phyloP scores from a whole-genome alignment of 768 basidiomycete genomes.

The Lactifluus echinatus region DNA sequence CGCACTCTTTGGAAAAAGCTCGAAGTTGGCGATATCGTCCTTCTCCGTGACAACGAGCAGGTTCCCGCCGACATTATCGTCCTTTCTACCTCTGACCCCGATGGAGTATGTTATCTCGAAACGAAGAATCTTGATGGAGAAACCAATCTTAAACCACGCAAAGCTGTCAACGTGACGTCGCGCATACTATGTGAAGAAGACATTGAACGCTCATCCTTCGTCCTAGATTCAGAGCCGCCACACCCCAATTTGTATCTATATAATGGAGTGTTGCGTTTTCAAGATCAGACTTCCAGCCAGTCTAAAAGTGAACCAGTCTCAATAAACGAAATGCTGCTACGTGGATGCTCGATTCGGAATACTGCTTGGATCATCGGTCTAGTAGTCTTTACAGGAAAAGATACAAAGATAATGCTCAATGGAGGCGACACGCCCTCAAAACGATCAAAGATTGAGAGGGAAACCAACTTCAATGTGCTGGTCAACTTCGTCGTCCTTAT shows the following conservation, averaged over 20 bases:
- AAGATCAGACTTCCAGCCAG: constrained; percentile 42
- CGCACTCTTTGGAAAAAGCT: constrained; percentile 98
- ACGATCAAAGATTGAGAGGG: constrained; percentile 93
- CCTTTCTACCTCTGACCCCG: constrained; percentile 83
- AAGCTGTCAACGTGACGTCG: constrained; percentile 66
- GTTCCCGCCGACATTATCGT: constrained; percentile 95
- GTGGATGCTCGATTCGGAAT: constrained; percentile 85
- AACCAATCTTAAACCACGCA: constrained; percentile 89
- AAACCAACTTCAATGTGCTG: constrained; percentile 96
- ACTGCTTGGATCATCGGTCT: constrained; percentile 89
- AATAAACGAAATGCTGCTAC: constrained; percentile 88
- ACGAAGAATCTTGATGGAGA: constrained; percentile 98
- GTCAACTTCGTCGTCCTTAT: constrained; percentile 83
- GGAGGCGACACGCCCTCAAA: constrained; percentile 94
- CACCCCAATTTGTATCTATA: constrained; percentile 90
- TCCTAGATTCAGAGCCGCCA: constrained; percentile 88
- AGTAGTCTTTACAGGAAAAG: constrained; percentile 89
- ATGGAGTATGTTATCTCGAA: constrained; percentile 90
- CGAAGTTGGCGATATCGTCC: constrained; percentile 92
- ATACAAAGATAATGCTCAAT: constrained; percentile 89
- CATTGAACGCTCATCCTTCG: constrained; percentile 76
- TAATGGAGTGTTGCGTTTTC: constrained; percentile 77
- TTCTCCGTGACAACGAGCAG: constrained; percentile 89
- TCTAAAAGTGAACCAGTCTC: constrained; percentile 60
- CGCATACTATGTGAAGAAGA: constrained; percentile 80